A percentile compares a stretch with the other conserved stretches of the same genome.
Conservation (phyloP, 2,329 filamentous ascomycete genomes). For the Nannizzia gypsea region DNA sequence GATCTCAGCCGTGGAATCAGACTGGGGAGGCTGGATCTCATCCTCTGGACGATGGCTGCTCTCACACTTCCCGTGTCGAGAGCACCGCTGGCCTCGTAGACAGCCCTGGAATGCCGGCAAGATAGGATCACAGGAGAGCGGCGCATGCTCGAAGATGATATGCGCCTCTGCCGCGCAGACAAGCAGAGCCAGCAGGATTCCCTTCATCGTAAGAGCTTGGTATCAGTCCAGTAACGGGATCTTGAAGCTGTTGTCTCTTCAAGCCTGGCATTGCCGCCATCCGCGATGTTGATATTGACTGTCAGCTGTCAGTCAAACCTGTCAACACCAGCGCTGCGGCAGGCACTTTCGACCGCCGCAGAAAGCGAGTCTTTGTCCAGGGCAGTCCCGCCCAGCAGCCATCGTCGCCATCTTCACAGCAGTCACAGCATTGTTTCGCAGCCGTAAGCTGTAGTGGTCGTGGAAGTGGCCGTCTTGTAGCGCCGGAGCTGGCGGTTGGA, state of each 20-base stretch:
- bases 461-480: too few relatives aligned
- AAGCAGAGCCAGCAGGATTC: neutral
- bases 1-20: neutral
- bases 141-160: conserved; percentile 11
- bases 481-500: too few relatives aligned
- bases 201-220: neutral
- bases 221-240: neutral
- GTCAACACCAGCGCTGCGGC: neutral
- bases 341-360: neutral
- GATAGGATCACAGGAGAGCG: conserved; percentile 8
- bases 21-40: neutral
- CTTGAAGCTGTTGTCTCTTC: neutral
- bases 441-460: neutral
- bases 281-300: neutral
- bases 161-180: conserved; percentile 4
- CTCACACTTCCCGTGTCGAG: conserved; percentile 5
- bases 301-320: neutral
- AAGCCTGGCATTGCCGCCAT: neutral
- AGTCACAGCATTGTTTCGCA: neutral
- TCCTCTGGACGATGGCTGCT: neutral
- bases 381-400: neutral
- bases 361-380: neutral
- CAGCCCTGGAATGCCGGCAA: conserved; percentile 2
- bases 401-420: neutral
- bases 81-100: conserved; percentile 11